A percentile compares a stretch with the other conserved stretches of the same genome.
These are phyloP conservation scores for Chytriomyces confervae DNA, from an alignment of 192 early-diverging fungal species.

Conservation along the genomic window DNA sequence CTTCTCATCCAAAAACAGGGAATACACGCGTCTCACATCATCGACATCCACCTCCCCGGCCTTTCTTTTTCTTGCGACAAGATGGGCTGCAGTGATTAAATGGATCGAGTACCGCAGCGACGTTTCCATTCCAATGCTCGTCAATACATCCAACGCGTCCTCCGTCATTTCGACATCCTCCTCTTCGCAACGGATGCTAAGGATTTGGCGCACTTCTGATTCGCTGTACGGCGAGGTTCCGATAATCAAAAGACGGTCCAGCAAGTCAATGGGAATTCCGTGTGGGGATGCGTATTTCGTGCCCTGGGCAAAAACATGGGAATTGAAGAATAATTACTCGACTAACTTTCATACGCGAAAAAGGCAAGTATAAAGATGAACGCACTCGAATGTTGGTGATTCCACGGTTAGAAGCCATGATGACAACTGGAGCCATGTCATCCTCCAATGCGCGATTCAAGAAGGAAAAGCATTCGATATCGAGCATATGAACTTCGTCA, in stretches of 20 bases:
- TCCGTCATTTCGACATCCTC: slow-evolving; percentile 96
- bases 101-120: slow-evolving; percentile 96
- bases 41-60: slow-evolving; percentile 88
- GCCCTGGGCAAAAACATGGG: slow-evolving; percentile 51
- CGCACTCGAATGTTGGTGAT: slow-evolving; percentile 81
- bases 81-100: slow-evolving; percentile 90
- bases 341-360: too few relatives aligned
- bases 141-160: slow-evolving; percentile 89
- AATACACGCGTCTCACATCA: slow-evolving; percentile 94
- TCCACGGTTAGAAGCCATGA: slow-evolving; percentile 99
- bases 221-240: slow-evolving; percentile 86
- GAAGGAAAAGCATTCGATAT: slow-evolving; percentile 99
- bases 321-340: too few relatives aligned
- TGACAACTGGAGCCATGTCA: slow-evolving; percentile 94
- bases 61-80: slow-evolving; percentile 91
- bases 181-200: slow-evolving; percentile 80
- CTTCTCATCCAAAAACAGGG: slow-evolving; percentile 94
- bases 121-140: slow-evolving; percentile 91
- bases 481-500: slow-evolving; percentile 99
- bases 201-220: slow-evolving; percentile 85
- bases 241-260: slow-evolving; percentile 94
- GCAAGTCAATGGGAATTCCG: slow-evolving; percentile 95
- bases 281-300: slow-evolving; percentile 97
- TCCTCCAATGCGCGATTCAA: slow-evolving; percentile 97
- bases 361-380: too few relatives aligned